Conservation (phyloP, 2,329 filamentous ascomycete species). For the Fusarium keratoplasticum region DNA sequence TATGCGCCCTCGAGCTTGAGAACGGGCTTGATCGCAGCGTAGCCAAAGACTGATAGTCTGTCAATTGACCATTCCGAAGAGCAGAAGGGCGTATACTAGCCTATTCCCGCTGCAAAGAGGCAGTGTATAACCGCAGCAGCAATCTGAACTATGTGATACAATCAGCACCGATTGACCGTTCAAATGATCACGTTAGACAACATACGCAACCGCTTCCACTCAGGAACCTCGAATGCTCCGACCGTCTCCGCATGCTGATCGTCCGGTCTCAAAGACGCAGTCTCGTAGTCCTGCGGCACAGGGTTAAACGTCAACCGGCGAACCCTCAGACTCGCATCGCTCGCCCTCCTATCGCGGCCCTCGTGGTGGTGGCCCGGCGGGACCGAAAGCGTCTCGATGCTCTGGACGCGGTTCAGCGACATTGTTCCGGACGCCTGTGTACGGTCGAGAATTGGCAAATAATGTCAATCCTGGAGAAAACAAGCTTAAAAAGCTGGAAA, state of each 20-base stretch:
- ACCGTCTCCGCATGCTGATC: conserved; percentile 56
- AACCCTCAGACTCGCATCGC: conserved; percentile 60
- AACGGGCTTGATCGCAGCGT: conserved; percentile 85
- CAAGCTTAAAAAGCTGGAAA: not conserved
- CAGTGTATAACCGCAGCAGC: conserved; percentile 57
- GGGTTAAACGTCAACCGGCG: conserved; percentile 67
- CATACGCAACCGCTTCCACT: conserved; percentile 66
- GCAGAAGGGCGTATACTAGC: not conserved
- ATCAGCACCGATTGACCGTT: conserved; percentile 9
- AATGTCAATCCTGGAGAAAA: not conserved
- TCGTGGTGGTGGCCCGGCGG: conserved; percentile 45
- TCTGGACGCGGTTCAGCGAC: conserved; percentile 65
- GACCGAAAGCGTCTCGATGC: conserved; percentile 62
- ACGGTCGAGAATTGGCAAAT: not conserved
- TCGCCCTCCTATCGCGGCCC: conserved; percentile 50
- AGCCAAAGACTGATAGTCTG: conserved; percentile 73
- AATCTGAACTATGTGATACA: conserved; percentile 43
- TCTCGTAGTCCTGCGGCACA: conserved; percentile 64
- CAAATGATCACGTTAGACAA: not conserved
- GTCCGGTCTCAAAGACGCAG: conserved; percentile 53
- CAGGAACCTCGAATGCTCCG: conserved; percentile 65
- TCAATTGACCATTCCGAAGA: not conserved
- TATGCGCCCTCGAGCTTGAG: conserved; percentile 81
- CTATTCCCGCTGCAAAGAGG: conserved; percentile 79
- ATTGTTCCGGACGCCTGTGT: conserved; percentile 46